Percentiles rank a stretch among this genome's conserved stretches.
Conservation (phyloP, 176 grass and related monocot genomes). For the Oryza glaberrima region DNA sequence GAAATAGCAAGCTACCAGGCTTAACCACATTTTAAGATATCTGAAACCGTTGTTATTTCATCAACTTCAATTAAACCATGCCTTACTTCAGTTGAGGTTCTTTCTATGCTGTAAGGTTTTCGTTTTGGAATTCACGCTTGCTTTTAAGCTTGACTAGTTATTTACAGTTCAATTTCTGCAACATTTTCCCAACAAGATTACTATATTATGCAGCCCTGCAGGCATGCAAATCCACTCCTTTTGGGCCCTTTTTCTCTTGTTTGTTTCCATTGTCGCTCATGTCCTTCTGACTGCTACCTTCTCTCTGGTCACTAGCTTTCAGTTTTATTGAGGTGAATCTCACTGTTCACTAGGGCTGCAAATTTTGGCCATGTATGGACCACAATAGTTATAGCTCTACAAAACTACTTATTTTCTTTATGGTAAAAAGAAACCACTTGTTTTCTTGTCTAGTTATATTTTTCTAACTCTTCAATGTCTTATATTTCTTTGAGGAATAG, state of each 20-base stretch:
- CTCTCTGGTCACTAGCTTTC: not conserved
- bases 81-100: not conserved
- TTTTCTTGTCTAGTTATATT: not conserved
- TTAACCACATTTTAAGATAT: constrained; percentile 41
- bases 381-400: not conserved
- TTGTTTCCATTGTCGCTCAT: not conserved
- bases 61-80: not conserved
- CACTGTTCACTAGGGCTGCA: not conserved
- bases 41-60: too few relatives aligned
- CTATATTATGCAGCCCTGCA: not conserved
- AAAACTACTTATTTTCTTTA: not conserved
- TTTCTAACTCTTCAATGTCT: not conserved
- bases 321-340: not conserved
- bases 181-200: not conserved
- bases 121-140: not conserved
- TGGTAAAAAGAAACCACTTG: not conserved
- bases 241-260: not conserved
- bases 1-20: not conserved
- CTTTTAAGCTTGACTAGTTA: not conserved
- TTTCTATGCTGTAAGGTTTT: not conserved
- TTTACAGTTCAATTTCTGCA: not conserved
- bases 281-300: not conserved
- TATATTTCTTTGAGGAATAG: not conserved
- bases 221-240: not conserved
- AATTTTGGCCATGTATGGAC: not conserved